phyloP scores from a whole-genome alignment of 768 basidiomycete species.

The Lentinula detonsa region DNA sequence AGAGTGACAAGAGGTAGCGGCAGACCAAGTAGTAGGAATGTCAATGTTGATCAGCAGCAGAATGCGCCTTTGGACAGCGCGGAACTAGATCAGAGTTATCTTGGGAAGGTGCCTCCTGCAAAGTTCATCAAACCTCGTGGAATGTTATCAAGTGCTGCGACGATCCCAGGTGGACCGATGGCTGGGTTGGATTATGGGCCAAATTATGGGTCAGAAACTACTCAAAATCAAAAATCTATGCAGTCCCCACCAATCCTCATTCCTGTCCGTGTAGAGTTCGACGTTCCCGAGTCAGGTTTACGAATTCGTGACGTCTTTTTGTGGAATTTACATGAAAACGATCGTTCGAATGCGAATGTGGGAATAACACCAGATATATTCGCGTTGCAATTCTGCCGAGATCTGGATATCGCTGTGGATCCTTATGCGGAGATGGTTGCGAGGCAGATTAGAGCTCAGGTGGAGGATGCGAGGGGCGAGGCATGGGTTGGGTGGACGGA shows the following conservation, averaged over 20 bases:
- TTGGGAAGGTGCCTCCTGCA: conserved; percentile 80
- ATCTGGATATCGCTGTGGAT: conserved; percentile 68
- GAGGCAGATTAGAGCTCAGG: conserved; percentile 82
- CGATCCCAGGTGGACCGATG: background rate
- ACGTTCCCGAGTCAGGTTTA: conserved; percentile 68
- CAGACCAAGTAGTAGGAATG: conserved; percentile 30
- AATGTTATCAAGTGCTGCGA: conserved; percentile 38
- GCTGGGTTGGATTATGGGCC: conserved; percentile 6
- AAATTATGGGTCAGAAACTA: conserved; percentile 6
- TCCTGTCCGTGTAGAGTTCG: conserved; percentile 93
- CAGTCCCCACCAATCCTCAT: conserved; percentile 46
- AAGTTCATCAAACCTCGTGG: conserved; percentile 63
- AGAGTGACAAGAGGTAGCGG: conserved; percentile 36
- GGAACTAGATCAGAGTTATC: conserved; percentile 82
- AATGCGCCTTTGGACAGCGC: conserved; percentile 40
- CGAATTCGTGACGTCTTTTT: conserved; percentile 92
- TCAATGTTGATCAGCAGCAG: conserved; percentile 24
- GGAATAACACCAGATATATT: conserved; percentile 82
- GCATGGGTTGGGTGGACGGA: conserved; percentile 3
- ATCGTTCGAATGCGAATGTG: background rate
- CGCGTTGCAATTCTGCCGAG: conserved; percentile 80
- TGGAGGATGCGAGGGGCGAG: conserved; percentile 75
- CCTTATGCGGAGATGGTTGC: conserved; percentile 77
- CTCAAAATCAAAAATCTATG: background rate
- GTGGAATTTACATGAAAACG: conserved; percentile 89